Evolutionary conservation across 2,329 filamentous ascomycete genomes (phyloP).

Genomic region (Exophiala dermatitidis): DNA sequence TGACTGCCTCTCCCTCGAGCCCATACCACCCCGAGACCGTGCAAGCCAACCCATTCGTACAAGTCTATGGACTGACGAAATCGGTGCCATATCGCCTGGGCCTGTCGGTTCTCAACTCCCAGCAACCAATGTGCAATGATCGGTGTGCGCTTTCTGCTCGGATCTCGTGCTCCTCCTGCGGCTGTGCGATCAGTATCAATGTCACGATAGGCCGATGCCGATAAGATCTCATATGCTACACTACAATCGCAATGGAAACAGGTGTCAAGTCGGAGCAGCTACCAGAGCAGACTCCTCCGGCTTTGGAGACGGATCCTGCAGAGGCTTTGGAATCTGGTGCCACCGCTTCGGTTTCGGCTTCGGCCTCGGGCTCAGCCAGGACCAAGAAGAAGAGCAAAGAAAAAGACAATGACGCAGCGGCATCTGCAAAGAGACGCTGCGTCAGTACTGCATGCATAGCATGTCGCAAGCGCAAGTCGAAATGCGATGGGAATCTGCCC

Average conservation of each 20-base stretch:
- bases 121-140: background rate
- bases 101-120: too few species aligned
- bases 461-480: conserved; percentile 70
- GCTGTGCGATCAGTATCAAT: background rate
- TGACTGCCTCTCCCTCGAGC: too few species aligned
- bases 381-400: conserved; percentile 32
- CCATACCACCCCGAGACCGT: too few species aligned
- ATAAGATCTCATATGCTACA: background rate
- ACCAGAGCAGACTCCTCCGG: background rate
- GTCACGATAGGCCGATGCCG: background rate
- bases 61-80: too few species aligned
- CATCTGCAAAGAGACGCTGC: conserved; percentile 59
- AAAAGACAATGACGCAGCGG: conserved; percentile 28
- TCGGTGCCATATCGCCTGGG: too few species aligned
- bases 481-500: conserved; percentile 86
- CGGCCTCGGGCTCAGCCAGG: conserved; percentile 25
- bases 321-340: background rate
- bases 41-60: too few species aligned
- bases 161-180: background rate
- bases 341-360: background rate
- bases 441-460: conserved; percentile 80
- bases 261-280: conserved; percentile 10
- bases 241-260: conserved; percentile 1
- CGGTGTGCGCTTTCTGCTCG: background rate
- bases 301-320: background rate